Base-by-base conservation (phyloP, 257 asterid species). In the Osmanthus fragrans region DNA sequence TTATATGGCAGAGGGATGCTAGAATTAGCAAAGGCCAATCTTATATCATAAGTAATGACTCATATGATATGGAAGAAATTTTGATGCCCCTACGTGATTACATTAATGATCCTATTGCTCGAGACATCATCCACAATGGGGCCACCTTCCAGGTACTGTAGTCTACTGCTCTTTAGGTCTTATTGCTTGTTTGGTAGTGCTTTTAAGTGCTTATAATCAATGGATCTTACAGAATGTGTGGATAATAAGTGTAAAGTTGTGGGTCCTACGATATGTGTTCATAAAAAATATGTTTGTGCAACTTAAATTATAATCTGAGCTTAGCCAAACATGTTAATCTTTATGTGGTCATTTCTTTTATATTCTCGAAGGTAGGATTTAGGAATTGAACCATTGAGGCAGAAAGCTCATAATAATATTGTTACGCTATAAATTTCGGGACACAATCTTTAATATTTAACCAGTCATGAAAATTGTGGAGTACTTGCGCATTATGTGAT, bases 121-220 rank as follows among this genome's bases (percentile, higher is more conserved):
- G 33, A 81, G 99, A 96, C 23, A 82, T 96, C 82, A 82, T 96
- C 84, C 97, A 93, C 81, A 96, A 96, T 71, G 99, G 99, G 73
- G 99, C 99, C 79, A 93, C 97, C 77, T 96, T 92, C 80, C 99
- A 96, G 99, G 99, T 90, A 84, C 72, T 76, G 16, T 75, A 71
- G 18, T 82, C 64, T 8, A 25, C 69, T 71, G 66, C 76, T 77
- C 71, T 76, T 66, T 34, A 18, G 30, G 15, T 58, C 15, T 56
- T 56, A 19, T 23, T 51, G 25, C 63, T 18, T 51, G 63, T 51
- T 51, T 51, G 63, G 23, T 7, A 5, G 23, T 4, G 5, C 16
- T 51, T 19, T 49, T 15, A 51, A 51, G n/a, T 51, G 60, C 63
- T 19, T 18, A 51, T 51, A 51, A 51, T 23, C 3, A 19, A 8